Conservation (phyloP, 78 protist species). For the Dictyostelium brefeldianum region DNA sequence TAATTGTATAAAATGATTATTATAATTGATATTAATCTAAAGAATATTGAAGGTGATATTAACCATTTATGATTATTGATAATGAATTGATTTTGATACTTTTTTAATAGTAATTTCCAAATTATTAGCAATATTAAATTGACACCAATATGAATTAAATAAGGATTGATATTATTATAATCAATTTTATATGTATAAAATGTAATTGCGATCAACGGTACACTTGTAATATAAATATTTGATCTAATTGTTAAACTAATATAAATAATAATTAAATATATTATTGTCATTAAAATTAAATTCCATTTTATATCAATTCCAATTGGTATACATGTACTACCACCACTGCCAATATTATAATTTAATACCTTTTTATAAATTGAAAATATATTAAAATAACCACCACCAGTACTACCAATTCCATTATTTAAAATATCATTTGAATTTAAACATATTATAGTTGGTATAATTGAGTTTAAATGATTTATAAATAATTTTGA, state of each 20-base stretch:
- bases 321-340: slow-evolving; percentile 17
- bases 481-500: background rate
- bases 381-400: background rate
- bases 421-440: background rate
- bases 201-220: background rate
- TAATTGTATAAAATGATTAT: background rate
- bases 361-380: background rate
- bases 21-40: background rate
- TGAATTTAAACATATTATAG: background rate
- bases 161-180: background rate
- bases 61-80: background rate
- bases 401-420: background rate
- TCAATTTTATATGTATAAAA: background rate
- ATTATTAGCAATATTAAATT: background rate
- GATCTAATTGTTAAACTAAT: background rate
- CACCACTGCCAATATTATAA: too few relatives aligned
- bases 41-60: background rate
- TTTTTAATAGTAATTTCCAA: background rate
- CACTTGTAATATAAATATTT: background rate
- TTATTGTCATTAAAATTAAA: background rate
- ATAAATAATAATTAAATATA: background rate
- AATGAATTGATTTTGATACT: background rate
- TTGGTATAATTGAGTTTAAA: background rate
- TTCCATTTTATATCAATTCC: background rate
- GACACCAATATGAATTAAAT: background rate